Conservation (phyloP, 352 stramenopile genomes). For the Aphanomyces astaci region DNA sequence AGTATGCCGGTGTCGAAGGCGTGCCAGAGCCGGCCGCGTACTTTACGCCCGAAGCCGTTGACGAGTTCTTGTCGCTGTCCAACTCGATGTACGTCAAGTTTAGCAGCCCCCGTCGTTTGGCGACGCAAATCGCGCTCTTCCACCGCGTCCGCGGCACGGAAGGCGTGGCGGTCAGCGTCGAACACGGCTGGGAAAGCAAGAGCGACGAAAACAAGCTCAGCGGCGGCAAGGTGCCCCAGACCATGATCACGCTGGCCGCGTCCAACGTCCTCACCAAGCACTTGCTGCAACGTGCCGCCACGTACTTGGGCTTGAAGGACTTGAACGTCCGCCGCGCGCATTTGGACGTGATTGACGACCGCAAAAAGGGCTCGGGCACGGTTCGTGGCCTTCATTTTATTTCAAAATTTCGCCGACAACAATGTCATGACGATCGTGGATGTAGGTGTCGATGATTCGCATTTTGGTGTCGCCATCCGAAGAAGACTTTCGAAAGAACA, state of each 20-base stretch:
- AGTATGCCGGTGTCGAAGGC: constrained; percentile 42
- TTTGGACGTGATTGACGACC: constrained; percentile 91
- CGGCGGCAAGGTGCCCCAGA: constrained; percentile 46
- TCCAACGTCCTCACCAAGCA: constrained; percentile 80
- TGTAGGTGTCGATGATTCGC: constrained; percentile 59
- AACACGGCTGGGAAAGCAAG: constrained; percentile 75
- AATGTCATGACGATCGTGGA: not conserved
- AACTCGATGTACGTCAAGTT: constrained; percentile 81
- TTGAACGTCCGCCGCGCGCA: constrained; percentile 93
- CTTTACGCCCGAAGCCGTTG: constrained; percentile 54
- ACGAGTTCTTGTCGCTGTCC: constrained; percentile 54
- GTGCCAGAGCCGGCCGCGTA: constrained; percentile 48
- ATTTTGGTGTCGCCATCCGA: constrained; percentile 68
- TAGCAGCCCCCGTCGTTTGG: constrained; percentile 65
- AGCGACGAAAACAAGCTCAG: constrained; percentile 77
- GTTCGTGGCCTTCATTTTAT: not conserved
- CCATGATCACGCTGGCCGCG: constrained; percentile 77
- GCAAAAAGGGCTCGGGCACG: constrained; percentile 49
- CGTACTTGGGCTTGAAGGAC: constrained; percentile 87
- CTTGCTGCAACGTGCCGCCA: constrained; percentile 71
- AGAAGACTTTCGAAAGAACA: constrained; percentile 40
- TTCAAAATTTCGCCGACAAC: no score
- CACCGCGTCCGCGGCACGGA: constrained; percentile 59
- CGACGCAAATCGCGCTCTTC: constrained; percentile 63
- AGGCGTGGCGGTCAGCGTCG: constrained; percentile 64